Base-by-base conservation (phyloP, 2,329 filamentous ascomycete genomes). In the Fonsecaea multimorphosa region DNA sequence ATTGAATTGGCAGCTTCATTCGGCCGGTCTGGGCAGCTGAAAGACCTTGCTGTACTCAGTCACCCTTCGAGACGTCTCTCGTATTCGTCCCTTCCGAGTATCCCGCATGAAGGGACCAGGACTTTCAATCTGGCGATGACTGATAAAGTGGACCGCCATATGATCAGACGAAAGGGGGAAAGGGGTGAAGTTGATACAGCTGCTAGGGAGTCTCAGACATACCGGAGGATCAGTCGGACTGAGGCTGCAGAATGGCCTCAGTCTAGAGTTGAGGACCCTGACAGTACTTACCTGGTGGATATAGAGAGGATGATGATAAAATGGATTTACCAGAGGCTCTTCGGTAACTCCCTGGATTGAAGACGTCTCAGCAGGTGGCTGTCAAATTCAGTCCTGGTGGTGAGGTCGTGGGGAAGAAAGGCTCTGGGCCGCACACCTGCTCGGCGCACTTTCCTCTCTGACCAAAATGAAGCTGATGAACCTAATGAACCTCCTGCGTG, bases 401-500 rank as follows among this genome's bases (percentile, higher is more conserved):
- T 22, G n/a, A 9, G 40, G 4, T 22, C 2, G n/a, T 9, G 36
- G 11, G 3, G 29, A 31, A 31, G 29, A 31, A 4, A 8, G 3
- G 29, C 29, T 31, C 29, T 8, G 3, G 16, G 16, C 36, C 12
- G 36, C 36, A 40, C 38, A 14, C 22, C 1, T 24, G 8, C 44
- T 49, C 44, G 44, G 44, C 44, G 44, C 44, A 49, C 44, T 49
- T 49, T 49, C 44, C 44, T 49, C n/a, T 12, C 3, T 19, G 8
- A 27, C 6, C 44, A 11, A 24, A 27, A 24, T 11, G n/a, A n/a
- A n/a, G n/a, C n/a, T n/a, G n/a, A n/a, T n/a, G n/a, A n/a, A n/a
- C n/a, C n/a, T n/a, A n/a, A n/a, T n/a, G 22, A 24, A 6, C 19
- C 44, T 49, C 44, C 44, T 49, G 44, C 44, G 22, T 27, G 24